Conservation (phyloP, 192 early-diverging fungal genomes). For the Coemansia furcata region DNA sequence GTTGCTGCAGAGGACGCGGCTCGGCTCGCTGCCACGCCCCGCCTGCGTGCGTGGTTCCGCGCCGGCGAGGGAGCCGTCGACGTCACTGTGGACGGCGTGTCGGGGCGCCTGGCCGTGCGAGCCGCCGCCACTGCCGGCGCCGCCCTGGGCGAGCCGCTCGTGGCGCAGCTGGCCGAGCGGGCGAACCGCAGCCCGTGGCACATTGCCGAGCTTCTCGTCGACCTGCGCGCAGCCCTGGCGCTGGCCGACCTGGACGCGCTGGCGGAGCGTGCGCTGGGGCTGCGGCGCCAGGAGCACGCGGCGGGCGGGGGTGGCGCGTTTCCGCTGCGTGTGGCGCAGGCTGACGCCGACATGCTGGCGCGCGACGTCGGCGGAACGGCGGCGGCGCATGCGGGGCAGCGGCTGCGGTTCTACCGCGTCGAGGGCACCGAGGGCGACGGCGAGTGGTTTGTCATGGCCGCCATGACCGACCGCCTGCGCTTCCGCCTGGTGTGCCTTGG, state of each 20-base stretch:
- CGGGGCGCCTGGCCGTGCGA: slow-evolving; percentile 38
- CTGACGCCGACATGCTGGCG: slow-evolving; percentile 40
- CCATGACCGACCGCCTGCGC: slow-evolving; percentile 48
- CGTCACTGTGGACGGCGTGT: slow-evolving; percentile 34
- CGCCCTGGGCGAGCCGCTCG: slow-evolving; percentile 36
- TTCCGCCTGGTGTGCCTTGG: slow-evolving; percentile 46
- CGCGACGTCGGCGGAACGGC: slow-evolving; percentile 36
- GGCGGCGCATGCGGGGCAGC: slow-evolving; percentile 13
- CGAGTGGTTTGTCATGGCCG: slow-evolving; percentile 52
- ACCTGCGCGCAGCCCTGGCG: slow-evolving; percentile 46
- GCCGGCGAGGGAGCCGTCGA: slow-evolving; percentile 44
- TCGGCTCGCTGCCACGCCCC: slow-evolving; percentile 17
- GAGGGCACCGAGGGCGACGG: slow-evolving; percentile 49
- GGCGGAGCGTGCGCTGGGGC: slow-evolving; percentile 39
- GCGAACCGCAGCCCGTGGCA: slow-evolving; percentile 45
- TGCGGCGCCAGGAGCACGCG: slow-evolving; percentile 15
- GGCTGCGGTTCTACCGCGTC: slow-evolving; percentile 49
- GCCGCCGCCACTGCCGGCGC: slow-evolving; percentile 37
- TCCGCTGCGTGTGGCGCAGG: slow-evolving; percentile 41
- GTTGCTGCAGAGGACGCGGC: slow-evolving; percentile 4
- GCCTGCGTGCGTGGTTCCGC: slow-evolving; percentile 50
- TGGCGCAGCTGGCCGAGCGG: slow-evolving; percentile 39
- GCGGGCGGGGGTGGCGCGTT: slow-evolving; percentile 10
- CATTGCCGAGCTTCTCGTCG: slow-evolving; percentile 37
- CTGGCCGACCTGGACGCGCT: slow-evolving; percentile 47